Percentiles rank a stretch among this genome's conserved stretches.
These are phyloP conservation scores for Ceratocystis alfenasii DNA, from an alignment of 2,329 filamentous ascomycete genomes.

Conservation along the genomic window DNA sequence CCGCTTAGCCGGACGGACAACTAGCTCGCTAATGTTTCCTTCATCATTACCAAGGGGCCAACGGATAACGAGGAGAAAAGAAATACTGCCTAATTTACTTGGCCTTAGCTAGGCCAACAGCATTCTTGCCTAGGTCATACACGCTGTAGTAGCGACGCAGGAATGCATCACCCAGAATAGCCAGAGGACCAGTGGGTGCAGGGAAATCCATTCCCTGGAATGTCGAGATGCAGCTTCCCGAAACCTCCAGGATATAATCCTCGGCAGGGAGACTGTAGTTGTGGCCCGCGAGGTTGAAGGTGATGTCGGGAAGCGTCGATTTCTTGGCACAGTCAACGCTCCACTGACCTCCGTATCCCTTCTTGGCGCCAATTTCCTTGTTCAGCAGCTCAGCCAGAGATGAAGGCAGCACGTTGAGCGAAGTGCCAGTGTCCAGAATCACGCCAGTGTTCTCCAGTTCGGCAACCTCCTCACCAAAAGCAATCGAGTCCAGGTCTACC, in stretches of 20 bases:
- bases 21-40: not conserved
- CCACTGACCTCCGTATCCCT: constrained; percentile 95
- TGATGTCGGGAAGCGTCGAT: constrained; percentile 73
- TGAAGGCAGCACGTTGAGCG: constrained; percentile 85
- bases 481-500: constrained; percentile 87
- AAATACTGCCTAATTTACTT: constrained; percentile 38
- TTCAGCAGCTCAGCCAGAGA: constrained; percentile 92
- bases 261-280: constrained; percentile 82
- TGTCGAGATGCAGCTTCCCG: constrained; percentile 89
- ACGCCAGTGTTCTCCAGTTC: constrained; percentile 90
- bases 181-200: constrained; percentile 76
- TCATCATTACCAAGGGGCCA: not conserved
- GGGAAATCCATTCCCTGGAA: constrained; percentile 97
- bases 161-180: constrained; percentile 84
- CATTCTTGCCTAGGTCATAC: constrained; percentile 82
- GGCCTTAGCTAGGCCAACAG: constrained; percentile 78
- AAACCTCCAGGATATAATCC: constrained; percentile 93
- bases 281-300: constrained; percentile 78
- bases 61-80: not conserved
- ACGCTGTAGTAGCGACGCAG: constrained; percentile 85
- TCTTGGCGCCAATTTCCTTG: constrained; percentile 95
- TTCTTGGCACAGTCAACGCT: constrained; percentile 80
- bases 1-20: not conserved
- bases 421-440: constrained; percentile 96
- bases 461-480: constrained; percentile 72